Base-by-base conservation (phyloP, 2,329 filamentous ascomycete species). In the Cytospora paraplurivora region DNA sequence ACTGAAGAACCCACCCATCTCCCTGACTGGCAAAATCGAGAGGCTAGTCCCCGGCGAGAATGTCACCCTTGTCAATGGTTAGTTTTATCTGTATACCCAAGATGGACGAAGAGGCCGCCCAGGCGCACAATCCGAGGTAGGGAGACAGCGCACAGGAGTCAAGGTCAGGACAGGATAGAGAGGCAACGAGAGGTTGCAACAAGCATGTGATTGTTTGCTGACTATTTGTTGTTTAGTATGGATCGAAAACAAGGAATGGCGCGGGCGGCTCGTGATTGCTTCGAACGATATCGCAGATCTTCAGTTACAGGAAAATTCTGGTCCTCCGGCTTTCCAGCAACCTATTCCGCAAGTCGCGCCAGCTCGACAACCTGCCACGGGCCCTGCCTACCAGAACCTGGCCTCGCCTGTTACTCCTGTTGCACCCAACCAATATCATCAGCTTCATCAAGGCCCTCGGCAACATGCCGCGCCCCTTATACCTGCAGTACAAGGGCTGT, bases 401-500 rank as follows among this genome's bases (percentile, higher is more conserved):
- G 59, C 27, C 21, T 61, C 59, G 3, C 59, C 59, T 21, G 37
- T 34, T 6, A 61, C 61, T 41, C 61, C 64, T 17, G 55, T 44
- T 10, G 50, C 51, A 21, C 60, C 37, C 33, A 34, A 50, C 50
- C 37, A 54, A 27, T 38, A 58, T 56, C 34, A 50, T 8, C 38
- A 47, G 37, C 38, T 17, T 5, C 49, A 63, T 38, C 62, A 27
- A 6, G 56, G 50, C 19, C 47, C 52, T 7, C 61, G 52, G n/a
- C 62, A 61, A 50, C 62, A 64, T 15, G 44, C 44, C 27, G 56
- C 60, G 27, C 33, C 63, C n/a, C 34, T 51, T 58, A 44, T 53
- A 38, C 33, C 59, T 32, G 59, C 51, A n/a, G n/a, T 21, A 68
- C 72, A 63, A 69, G 73, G 27, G 59, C 68, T 34, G 62, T 67